phyloP scores from a whole-genome alignment of 73 alveolate genomes.

The Paramecium tetraurelia region DNA sequence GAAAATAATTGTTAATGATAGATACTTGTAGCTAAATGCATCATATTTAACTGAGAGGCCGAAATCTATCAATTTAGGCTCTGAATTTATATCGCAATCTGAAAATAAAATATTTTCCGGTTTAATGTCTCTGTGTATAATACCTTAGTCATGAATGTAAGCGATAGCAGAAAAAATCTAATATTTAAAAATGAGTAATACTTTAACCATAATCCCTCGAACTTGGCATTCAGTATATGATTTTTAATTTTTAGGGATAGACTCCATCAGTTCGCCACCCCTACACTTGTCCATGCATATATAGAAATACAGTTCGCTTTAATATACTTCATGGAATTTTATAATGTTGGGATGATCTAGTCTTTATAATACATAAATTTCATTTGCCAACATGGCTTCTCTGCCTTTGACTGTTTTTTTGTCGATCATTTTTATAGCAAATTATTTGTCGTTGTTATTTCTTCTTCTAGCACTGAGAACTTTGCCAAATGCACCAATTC shows the following conservation, averaged over 20 bases:
- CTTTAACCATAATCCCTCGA: neutral
- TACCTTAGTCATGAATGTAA: slow-evolving; percentile 12
- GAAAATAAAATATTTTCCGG: slow-evolving; percentile 31
- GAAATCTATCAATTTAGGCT: neutral
- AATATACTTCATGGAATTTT: slow-evolving; percentile 19
- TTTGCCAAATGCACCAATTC: neutral
- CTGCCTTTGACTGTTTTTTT: neutral
- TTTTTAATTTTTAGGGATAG: neutral
- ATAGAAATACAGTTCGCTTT: neutral
- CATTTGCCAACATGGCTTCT: slow-evolving; percentile 6
- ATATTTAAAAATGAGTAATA: neutral
- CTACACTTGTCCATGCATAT: neutral
- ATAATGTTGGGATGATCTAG: slow-evolving; percentile 39
- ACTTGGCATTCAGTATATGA: neutral
- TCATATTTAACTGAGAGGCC: neutral
- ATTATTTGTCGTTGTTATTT: neutral
- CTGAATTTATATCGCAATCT: neutral
- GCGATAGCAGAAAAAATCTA: neutral
- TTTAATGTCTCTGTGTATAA: slow-evolving; percentile 35
- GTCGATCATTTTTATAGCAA: neutral
- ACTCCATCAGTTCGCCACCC: slow-evolving; percentile 26
- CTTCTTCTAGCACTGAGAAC: neutral
- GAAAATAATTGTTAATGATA: neutral
- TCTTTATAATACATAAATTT: neutral
- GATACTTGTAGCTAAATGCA: neutral